Evolutionary conservation across 768 basidiomycete species (phyloP), one percentile per base, ranked within the genome.

Genomic region (Termitomyces bulborhizus): DNA sequence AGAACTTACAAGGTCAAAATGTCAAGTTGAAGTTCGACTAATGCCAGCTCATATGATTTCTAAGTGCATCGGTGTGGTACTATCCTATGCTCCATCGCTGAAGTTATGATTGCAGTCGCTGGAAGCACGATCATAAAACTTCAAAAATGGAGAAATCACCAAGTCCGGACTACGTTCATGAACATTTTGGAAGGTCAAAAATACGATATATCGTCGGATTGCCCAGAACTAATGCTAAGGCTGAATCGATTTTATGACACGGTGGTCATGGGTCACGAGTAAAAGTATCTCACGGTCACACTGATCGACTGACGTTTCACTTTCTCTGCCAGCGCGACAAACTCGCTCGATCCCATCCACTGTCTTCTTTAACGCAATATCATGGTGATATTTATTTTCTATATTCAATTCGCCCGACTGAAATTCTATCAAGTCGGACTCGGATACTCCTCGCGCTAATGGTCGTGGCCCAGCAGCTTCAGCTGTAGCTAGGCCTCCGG

Each of bases 401-500:
- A 13, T 18, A 36, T 37, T 39, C 21, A 18, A 6, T 11, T 15
- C 31, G 18, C 5, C 51, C 37, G 27, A 6, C 39, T 56, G 44
- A 52, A 50, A 37, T 39, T 46, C n/a, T 36, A 59, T 5, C 56
- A 91, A 52, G 90, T 92, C 90, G 62, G 90, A 92, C 75, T 90
- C 90, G 65, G 90, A 92, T 67, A 76, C 80, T 58, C 74, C 83
- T 62, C 75, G 73, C 62, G 62, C 74, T 63, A 71, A 73, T 68
- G 61, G 70, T 46, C 74, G 75, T 60, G 68, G 70, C 58, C 69
- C 69, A 63, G 57, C 76, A 45, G 73, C 51, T 34, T 52, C 73
- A 42, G 76, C 73, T 42, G 81, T 87, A 53, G 84, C 81, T 47
- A 88, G 83, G 71, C 88, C 89, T 6, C 84, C 87, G 57, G 88